Conservation (phyloP, 805 yeast genomes). For the Kodamaea hsintzibuensis region DNA sequence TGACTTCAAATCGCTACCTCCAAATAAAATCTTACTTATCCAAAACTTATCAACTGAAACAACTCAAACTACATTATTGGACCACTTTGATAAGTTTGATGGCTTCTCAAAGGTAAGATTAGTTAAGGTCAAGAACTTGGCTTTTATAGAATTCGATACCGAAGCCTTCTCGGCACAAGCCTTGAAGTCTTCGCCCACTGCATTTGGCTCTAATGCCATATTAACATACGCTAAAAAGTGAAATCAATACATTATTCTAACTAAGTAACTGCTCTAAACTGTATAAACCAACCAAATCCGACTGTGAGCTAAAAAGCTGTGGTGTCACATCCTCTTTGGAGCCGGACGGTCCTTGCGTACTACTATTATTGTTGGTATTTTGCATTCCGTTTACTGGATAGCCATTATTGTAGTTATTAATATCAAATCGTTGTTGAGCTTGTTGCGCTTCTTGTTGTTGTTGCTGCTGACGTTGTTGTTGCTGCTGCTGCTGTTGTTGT, state of each 20-base stretch:
- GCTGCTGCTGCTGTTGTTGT: background rate
- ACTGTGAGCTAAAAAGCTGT: constrained; percentile 4
- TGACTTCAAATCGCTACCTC: constrained; percentile 48
- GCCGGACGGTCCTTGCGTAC: background rate
- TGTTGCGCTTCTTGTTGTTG: background rate
- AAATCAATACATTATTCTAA: background rate
- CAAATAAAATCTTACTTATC: constrained; percentile 66
- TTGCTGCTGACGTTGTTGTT: background rate
- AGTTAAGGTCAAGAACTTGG: constrained; percentile 67
- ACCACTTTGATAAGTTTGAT: constrained; percentile 46
- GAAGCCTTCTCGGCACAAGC: constrained; percentile 46
- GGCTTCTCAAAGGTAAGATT: constrained; percentile 71
- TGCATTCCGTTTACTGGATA: background rate
- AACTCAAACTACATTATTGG: constrained; percentile 32
- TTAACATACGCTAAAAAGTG: constrained; percentile 39
- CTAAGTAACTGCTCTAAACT: constrained; percentile 10
- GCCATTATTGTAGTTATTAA: background rate
- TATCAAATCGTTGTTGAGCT: background rate
- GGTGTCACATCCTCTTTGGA: background rate
- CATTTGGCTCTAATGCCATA: constrained; percentile 23
- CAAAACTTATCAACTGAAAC: constrained; percentile 56
- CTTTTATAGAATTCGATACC: constrained; percentile 75
- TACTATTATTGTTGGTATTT: no score
- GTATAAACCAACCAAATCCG: constrained; percentile 10
- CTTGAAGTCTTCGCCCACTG: background rate